Evolutionary conservation across 441 rosid species (phyloP), one percentile per base, ranked within the genome.

Genomic region (Aleurites moluccanus): DNA sequence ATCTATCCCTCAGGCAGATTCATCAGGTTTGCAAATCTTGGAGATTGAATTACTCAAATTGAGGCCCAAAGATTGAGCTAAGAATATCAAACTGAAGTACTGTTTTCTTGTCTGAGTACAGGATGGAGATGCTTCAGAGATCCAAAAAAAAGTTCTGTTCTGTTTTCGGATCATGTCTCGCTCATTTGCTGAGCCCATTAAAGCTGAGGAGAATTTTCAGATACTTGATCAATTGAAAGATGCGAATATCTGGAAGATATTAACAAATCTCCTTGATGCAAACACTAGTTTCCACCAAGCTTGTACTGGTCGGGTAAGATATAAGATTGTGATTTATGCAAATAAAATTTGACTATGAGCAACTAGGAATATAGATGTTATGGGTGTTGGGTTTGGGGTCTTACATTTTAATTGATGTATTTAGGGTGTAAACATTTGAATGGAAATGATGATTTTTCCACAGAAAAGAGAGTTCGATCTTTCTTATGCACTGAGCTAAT

Each of bases 221-320:
- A 77, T 87, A 80, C 96, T 97, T 81, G 98, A 97, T 84, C 98
- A 94, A 80, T 82, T 97, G 85, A 93, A 94, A 86, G 99, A 94
- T 87, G 81, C 86, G 77, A 94, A 92, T 80, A 84, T 94, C 75
- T 94, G 99, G 99, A 94, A 90, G 87, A 92, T 93, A 73, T 81
- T 97, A 80, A 75, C 81, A 27, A 82, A 74, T 84, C 81, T 97
- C 60, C 89, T 94, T 42, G 98, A 93, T 90, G 88, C 95, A 75
- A 86, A 87, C 76, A 85, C 92, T 70, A 81, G 90, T 87, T 88
- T 90, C 75, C 80, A 75, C 61, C 92, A 89, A 78, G 90, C 94
- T 68, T 86, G 79, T 76, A 78, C 62, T 80, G 67, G 80, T 80
- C 94, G 92, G 98, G 99, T 94, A 85, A 87, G 91, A 70, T 73